These are phyloP conservation scores for Hydnum rufescens DNA, from an alignment of 768 basidiomycete species.

Conservation along the genomic window DNA sequence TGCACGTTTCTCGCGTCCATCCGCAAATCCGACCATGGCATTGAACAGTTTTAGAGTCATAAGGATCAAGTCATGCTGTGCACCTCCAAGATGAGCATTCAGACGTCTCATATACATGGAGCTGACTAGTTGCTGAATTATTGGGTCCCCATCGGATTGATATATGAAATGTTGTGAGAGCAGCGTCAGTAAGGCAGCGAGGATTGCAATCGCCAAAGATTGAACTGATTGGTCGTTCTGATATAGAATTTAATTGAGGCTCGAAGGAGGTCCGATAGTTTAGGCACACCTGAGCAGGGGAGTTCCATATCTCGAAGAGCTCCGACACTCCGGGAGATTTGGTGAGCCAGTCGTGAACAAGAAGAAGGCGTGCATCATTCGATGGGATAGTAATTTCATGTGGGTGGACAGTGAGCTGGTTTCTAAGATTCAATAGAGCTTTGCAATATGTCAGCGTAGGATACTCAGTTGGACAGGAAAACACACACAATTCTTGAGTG, in stretches of 20 bases:
- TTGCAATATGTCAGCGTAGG: neutral
- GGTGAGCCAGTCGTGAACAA: constrained; percentile 46
- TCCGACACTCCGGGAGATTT: constrained; percentile 35
- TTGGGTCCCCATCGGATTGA: constrained; percentile 38
- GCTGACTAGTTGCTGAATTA: constrained; percentile 40
- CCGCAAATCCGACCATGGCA: constrained; percentile 38
- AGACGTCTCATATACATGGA: constrained; percentile 35
- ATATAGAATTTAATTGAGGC: neutral
- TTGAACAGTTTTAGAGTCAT: constrained; percentile 45
- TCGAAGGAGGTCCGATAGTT: constrained; percentile 3
- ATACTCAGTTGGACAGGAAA: too few species aligned
- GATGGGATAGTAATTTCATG: constrained; percentile 28
- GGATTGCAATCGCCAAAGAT: constrained; percentile 26
- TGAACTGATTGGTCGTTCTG: neutral
- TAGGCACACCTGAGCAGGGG: constrained; percentile 21
- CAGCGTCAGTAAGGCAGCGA: constrained; percentile 41
- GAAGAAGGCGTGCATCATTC: constrained; percentile 37
- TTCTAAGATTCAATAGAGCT: constrained; percentile 37
- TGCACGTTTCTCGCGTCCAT: constrained; percentile 41
- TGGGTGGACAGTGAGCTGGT: constrained; percentile 35
- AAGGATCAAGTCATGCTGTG: constrained; percentile 45
- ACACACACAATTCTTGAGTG: too few species aligned
- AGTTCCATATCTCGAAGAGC: constrained; percentile 44
- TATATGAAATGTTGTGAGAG: constrained; percentile 52
- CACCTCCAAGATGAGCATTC: constrained; percentile 40